Base-by-base conservation (phyloP, 352 stramenopile genomes). In the Phytophthora hibernalis region DNA sequence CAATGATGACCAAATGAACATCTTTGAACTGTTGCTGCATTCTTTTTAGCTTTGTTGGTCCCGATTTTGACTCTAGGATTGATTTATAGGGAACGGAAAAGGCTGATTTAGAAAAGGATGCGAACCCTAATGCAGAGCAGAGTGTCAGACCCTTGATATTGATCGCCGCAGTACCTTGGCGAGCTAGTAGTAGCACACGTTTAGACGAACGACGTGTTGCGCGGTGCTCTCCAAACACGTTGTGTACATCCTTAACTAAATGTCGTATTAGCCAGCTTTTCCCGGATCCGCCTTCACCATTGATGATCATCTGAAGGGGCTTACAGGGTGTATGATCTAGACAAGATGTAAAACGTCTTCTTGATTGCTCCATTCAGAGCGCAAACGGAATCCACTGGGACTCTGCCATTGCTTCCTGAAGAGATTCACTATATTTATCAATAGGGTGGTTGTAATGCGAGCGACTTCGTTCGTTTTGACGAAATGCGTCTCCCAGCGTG, bases 1-100 rank as follows among this genome's bases (percentile, higher is more conserved):
- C 44, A 20, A 54, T 60, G 8, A 51, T 60, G 3, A 51, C 53
- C n/a, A 60, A 16, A 24, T 60, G 53, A 16, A 60, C 38, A 3
- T 60, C 53, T 49, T 60, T 42, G 28, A 22, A 50, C 12, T 30
- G 53, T 30, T 60, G 22, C 26, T 50, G 33, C 9, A 48, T 9
- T 38, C 16, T 7, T 20, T 61, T 48, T 35, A 43, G 21, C 24
- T 33, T 61, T 11, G 3, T 5, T 37, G 44, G 45, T 2, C 45
- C 45, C 15, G 24, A 35, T 22, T 57, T 57, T 5, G 50, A 48
- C 5, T 57, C 50, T 22, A 13, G n/a, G 30, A 48, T 22, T 11
- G 51, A 40, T 20, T 21, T 58, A 20, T 58, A 58, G 6, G 13
- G 13, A n/a, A 58, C 35, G 9, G 35, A 58, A 11, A 59, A 58